Evolutionary conservation across 345 rosid species (phyloP).

Genomic region (Atalantia buxifolia): DNA sequence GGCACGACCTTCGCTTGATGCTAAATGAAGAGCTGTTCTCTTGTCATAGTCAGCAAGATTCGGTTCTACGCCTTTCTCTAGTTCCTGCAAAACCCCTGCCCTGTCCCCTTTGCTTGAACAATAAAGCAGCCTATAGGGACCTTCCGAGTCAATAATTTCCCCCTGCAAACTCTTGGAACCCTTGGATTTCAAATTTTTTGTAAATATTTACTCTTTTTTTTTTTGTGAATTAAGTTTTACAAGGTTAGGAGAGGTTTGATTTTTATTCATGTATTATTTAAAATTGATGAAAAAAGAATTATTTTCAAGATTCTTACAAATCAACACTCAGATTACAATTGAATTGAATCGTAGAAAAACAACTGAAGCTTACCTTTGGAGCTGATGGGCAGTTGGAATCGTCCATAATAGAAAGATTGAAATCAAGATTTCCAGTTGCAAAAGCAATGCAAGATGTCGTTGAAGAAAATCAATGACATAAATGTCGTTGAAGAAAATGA

Average conservation of each 20-base stretch:
- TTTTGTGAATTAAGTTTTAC: too few species aligned
- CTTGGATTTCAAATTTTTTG: too few species aligned
- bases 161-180: conserved; percentile 19
- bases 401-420: conserved; percentile 24
- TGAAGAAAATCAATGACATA: background rate
- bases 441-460: background rate
- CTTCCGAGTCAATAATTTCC: conserved; percentile 31
- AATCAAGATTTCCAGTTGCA: background rate
- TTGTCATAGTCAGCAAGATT: conserved; percentile 53
- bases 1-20: conserved; percentile 56
- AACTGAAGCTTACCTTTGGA: conserved; percentile 17
- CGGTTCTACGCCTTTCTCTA: conserved; percentile 47
- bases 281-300: background rate
- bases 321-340: background rate
- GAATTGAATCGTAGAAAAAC: background rate
- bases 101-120: conserved; percentile 53
- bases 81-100: conserved; percentile 48
- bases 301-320: background rate
- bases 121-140: conserved; percentile 46
- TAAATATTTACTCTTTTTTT: background rate
- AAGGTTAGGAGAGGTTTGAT: too few species aligned
- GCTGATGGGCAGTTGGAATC: conserved; percentile 13
- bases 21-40: conserved; percentile 70
- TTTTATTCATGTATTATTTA: background rate
- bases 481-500: conserved; percentile 1